A percentile compares a stretch with the other conserved stretches of the same genome.
Evolutionary conservation across 345 rosid species (phyloP).

Genomic region (Citrus hindsii): DNA sequence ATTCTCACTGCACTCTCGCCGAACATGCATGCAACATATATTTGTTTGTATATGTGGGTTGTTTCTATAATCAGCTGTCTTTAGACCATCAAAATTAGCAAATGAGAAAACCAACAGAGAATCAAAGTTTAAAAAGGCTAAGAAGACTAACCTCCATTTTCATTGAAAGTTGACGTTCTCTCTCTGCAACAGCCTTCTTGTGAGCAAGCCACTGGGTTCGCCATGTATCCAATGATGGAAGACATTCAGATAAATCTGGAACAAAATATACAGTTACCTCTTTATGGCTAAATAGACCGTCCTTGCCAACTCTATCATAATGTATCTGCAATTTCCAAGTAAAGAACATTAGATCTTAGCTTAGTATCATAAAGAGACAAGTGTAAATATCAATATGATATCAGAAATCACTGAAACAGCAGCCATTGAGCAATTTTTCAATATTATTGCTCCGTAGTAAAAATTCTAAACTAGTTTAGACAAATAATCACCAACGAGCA

Average conservation of each 20-base stretch:
- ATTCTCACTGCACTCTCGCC: no score
- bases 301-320: constrained; percentile 82
- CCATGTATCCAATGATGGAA: constrained; percentile 83
- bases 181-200: constrained; percentile 63
- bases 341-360: constrained; percentile 1
- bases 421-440: background rate
- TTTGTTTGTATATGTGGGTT: background rate
- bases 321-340: constrained; percentile 64
- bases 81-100: background rate
- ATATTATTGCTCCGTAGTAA: background rate
- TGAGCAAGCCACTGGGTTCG: constrained; percentile 76
- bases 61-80: background rate
- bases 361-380: background rate
- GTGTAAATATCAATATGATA: background rate
- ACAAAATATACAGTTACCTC: constrained; percentile 90
- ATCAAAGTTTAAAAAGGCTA: background rate
- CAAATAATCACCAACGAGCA: background rate
- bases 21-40: background rate
- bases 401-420: background rate
- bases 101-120: background rate
- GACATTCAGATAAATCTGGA: constrained; percentile 88
- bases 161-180: constrained; percentile 51
- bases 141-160: constrained; percentile 42
- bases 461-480: background rate
- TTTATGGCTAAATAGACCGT: constrained; percentile 81